Percentiles rank a stretch among this genome's conserved stretches.
Conservation (phyloP, 805 yeast species). For the Saturnispora kantuleensis region DNA sequence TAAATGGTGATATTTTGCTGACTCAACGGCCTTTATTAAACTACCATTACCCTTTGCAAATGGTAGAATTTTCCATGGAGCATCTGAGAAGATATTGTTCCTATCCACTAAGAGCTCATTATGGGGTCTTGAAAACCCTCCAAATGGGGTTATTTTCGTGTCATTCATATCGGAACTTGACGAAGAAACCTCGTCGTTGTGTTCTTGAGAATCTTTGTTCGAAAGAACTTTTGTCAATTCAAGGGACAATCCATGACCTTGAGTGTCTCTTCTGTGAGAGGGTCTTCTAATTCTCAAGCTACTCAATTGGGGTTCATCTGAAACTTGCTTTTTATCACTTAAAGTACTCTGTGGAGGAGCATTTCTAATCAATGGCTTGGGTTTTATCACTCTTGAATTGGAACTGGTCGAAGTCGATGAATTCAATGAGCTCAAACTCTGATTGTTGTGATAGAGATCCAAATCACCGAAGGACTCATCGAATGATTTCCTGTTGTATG, state of each 20-base stretch:
- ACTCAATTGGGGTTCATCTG: conserved; percentile 12
- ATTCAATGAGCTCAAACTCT: not conserved
- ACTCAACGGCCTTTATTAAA: conserved; percentile 68
- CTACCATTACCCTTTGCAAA: conserved; percentile 79
- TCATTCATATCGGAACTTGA: not conserved
- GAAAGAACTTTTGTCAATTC: no score
- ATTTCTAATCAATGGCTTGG: conserved; percentile 14
- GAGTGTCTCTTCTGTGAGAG: conserved; percentile 5
- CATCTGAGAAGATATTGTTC: conserved; percentile 40
- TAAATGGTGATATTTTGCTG: conserved; percentile 36
- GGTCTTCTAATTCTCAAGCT: conserved; percentile 14
- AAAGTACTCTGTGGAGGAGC: conserved; percentile 9
- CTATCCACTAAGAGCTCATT: conserved; percentile 29
- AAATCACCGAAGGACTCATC: conserved; percentile 8
- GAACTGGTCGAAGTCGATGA: not conserved
- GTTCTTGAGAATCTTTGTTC: not conserved
- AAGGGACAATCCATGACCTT: conserved; percentile 5
- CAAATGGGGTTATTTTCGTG: conserved; percentile 49
- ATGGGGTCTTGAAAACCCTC: conserved; percentile 63
- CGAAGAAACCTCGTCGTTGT: not conserved
- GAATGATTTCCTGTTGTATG: conserved; percentile 14
- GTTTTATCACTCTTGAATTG: conserved; percentile 18
- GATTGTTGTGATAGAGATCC: not conserved
- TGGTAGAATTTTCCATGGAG: conserved; percentile 69
- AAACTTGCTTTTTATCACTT: conserved; percentile 4